phyloP scores from a whole-genome alignment of 805 yeast genomes.

The Metschnikowia baotianmanensis region DNA sequence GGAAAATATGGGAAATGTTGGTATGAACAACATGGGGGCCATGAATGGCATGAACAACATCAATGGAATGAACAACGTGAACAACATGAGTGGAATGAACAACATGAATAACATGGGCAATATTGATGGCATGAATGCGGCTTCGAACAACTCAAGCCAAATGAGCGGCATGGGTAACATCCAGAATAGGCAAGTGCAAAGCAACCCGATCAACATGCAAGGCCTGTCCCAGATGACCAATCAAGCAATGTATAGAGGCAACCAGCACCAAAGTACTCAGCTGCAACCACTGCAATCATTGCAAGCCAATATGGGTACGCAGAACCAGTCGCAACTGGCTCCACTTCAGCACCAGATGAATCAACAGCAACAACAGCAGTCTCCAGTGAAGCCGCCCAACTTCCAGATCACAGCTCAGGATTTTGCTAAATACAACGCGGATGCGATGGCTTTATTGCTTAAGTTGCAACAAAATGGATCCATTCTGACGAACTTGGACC shows the following conservation, averaged over 20 bases:
- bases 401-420: slow-evolving; percentile 29
- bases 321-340: slow-evolving; percentile 13
- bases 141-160: slow-evolving; percentile 6
- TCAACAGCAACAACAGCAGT: slow-evolving; percentile 17
- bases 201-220: slow-evolving; percentile 9
- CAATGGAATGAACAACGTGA: slow-evolving; percentile 9
- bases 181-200: slow-evolving; percentile 2
- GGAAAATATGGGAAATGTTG: background rate
- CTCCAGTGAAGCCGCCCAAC: slow-evolving; percentile 13
- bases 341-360: too few species aligned
- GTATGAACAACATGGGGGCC: slow-evolving; percentile 7
- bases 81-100: slow-evolving; percentile 4
- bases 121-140: slow-evolving; percentile 2
- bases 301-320: slow-evolving; percentile 8
- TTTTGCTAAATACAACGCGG: slow-evolving; percentile 35
- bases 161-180: slow-evolving; percentile 5
- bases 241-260: slow-evolving; percentile 3
- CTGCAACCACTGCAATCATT: slow-evolving; percentile 9
- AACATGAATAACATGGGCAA: slow-evolving; percentile 9
- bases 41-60: slow-evolving; percentile 8
- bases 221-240: slow-evolving; percentile 10
- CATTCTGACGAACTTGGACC: slow-evolving; percentile 35
- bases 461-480: slow-evolving; percentile 37
- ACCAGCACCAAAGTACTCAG: slow-evolving; percentile 5
- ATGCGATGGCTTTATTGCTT: slow-evolving; percentile 38